Percentiles rank a stretch among this genome's conserved stretches.
phyloP scores from a whole-genome alignment of 1,139 yeast species.

The Candida albicans region DNA sequence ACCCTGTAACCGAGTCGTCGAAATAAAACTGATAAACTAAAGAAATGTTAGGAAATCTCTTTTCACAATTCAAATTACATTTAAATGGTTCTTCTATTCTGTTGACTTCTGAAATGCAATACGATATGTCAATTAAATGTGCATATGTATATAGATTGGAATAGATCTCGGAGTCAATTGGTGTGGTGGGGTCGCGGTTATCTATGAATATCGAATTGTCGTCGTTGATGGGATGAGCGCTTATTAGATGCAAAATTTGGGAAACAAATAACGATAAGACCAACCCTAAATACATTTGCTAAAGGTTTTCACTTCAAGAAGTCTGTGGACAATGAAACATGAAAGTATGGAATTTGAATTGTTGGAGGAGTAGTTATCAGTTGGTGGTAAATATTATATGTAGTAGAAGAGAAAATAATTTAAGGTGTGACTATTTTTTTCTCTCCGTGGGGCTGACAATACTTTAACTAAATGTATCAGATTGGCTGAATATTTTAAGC shows the following conservation, averaged over 20 bases:
- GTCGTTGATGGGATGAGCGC: neutral
- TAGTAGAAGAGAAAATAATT: too few relatives aligned
- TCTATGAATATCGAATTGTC: neutral
- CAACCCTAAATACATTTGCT: neutral
- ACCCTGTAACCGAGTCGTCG: conserved; percentile 42
- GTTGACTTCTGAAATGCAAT: conserved; percentile 43
- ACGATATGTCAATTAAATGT: conserved; percentile 49
- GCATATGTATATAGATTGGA: conserved; percentile 40
- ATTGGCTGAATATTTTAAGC: too few relatives aligned
- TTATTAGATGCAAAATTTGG: neutral
- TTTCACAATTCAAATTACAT: conserved; percentile 45
- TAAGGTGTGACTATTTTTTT: too few relatives aligned
- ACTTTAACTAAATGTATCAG: too few relatives aligned
- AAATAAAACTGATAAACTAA: conserved; percentile 49
- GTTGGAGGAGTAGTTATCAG: too few relatives aligned
- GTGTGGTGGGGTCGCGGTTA: neutral
- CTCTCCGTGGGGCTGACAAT: too few relatives aligned
- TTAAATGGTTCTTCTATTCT: conserved; percentile 41
- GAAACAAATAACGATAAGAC: neutral
- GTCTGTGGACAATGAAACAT: too few relatives aligned
- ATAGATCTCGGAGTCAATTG: conserved; percentile 24
- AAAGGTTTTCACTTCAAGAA: too few relatives aligned
- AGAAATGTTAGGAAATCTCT: conserved; percentile 40
- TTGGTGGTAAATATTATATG: too few relatives aligned
- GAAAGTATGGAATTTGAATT: too few relatives aligned